Evolutionary conservation across 2,329 filamentous ascomycete species (phyloP).

Genomic region (Colletotrichum orbiculare): DNA sequence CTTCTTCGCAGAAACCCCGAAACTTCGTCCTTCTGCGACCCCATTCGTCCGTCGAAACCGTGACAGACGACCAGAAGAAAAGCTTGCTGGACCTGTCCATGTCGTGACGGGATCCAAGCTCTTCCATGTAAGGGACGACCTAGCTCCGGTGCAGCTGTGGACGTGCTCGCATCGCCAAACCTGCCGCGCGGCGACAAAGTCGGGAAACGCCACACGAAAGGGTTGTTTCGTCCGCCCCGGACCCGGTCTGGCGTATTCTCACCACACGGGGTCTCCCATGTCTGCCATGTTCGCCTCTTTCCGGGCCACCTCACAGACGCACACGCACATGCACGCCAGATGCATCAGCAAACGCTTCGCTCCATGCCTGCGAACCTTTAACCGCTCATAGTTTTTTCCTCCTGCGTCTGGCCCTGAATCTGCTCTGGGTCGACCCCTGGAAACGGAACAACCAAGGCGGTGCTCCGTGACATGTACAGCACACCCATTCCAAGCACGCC

Average conservation of each 20-base stretch:
- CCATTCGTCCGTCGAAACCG: slow-evolving; percentile 5
- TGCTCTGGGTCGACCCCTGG: slow-evolving; percentile 20
- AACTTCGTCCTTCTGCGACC: slow-evolving; percentile 20
- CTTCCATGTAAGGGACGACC: slow-evolving; percentile 15
- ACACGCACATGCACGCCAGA: slow-evolving; percentile 23
- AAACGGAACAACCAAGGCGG: slow-evolving; percentile 18
- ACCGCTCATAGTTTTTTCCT: neutral
- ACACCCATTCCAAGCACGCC: slow-evolving; percentile 29
- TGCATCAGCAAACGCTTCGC: slow-evolving; percentile 21
- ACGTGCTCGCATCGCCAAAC: slow-evolving; percentile 26
- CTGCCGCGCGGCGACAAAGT: slow-evolving; percentile 30
- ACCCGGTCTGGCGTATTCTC: slow-evolving; percentile 28
- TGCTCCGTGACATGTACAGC: slow-evolving; percentile 34
- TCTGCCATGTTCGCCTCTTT: slow-evolving; percentile 31
- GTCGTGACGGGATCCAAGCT: slow-evolving; percentile 15
- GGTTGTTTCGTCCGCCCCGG: slow-evolving; percentile 24
- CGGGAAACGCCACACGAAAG: slow-evolving; percentile 31
- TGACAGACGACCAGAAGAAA: slow-evolving; percentile 21
- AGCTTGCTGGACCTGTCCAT: slow-evolving; percentile 12
- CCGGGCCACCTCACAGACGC: slow-evolving; percentile 17
- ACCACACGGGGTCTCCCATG: slow-evolving; percentile 31
- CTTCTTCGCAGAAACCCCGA: slow-evolving; percentile 25
- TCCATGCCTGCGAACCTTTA: slow-evolving; percentile 27
- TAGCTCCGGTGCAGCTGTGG: slow-evolving; percentile 23
- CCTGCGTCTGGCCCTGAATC: slow-evolving; percentile 13